Base-by-base conservation (phyloP, 768 basidiomycete species). In the Thelephora aurantiotincta region DNA sequence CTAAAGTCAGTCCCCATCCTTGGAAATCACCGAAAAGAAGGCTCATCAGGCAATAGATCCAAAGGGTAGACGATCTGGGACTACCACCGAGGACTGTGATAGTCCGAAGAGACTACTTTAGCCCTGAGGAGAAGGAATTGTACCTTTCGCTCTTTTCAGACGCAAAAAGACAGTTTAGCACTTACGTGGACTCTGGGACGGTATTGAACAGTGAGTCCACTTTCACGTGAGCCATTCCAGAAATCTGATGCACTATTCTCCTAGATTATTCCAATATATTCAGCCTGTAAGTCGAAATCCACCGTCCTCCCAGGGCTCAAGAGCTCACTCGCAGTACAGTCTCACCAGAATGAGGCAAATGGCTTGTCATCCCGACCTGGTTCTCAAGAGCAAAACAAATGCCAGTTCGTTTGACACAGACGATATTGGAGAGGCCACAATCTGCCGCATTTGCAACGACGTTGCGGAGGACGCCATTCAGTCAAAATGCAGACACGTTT, bases 401-500 rank as follows among this genome's bases (percentile, higher is more conserved):
- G 73, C 77, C 1, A 68, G 68, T 11, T 68, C 70, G 42, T 87
- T 88, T 56, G 50, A 64, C n/a, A 60, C 69, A 6, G 74, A 78
- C 16, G 75, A 82, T 26, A 59, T 69, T 5, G 74, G 71, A 11
- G 89, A 94, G 60, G 82, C 81, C 2, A 83, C 87, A 0, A 76
- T 97, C 6, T 99, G 96, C 59, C 75, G 96, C 47, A 66, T 99
- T n/a, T 99, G 96, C 64, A 89, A 91, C 56, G 96, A 99, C 55
- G 72, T 96, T 35, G 94, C 90, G 0, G 96, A 99, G 64, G 96
- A 99, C 57, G 91, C 96, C 2, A 97, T 99, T 52, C 80, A 89
- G 58, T 82, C 91, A 20, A 86, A 80, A 55, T 99, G 96, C 59
- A 78, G 76, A 35, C 96, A 99, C 59, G 82, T 96, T 52, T 99